Evolutionary conservation across 345 rosid species (phyloP), one percentile per base, ranked within the genome.

Genomic region (Eucalyptus polyanthemos): DNA sequence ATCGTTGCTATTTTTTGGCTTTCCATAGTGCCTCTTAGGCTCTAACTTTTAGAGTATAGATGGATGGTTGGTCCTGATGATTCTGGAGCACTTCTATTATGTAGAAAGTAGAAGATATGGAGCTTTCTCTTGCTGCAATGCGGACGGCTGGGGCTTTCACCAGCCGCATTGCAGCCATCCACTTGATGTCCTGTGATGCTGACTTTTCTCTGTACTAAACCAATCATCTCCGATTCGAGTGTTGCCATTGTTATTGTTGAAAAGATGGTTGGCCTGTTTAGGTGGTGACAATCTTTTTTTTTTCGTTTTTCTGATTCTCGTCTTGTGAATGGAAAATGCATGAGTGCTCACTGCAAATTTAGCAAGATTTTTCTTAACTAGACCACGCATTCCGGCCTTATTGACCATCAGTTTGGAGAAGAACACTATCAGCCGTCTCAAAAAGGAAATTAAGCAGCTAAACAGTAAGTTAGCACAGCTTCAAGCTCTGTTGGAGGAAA

Each of bases 401-500:
- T 88, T 95, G 94, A 95, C 92, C 92, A 92, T 95, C 65, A 93
- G 96, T 90, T 92, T 93, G 58, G 97, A 95, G 90, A 94, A 93
- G 90, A 91, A 90, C 90, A 92, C 94, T 45, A 89, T 93, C 65
- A 93, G 88, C 87, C 92, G 69, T 88, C 93, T 95, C 81, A 94
- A 93, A 88, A 95, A 92, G 87, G 96, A 95, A 86, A 91, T 94
- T 90, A 93, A 92, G 89, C 96, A 93, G 88, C 95, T 95, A 88
- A 94, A 93, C 92, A 88, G 88, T 60, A 95, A 93, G 94, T 89
- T 95, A 80, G 93, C 95, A 25, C 94, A 95, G 88, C 96, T 95
- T 90, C 97, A 95, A 94, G 94, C 94, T 25, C 89, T 92, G 54
- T 88, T 95, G 89, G 96, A 95, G 93, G 96, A 88, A 95, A 94